Conservation (phyloP, 2,329 filamentous ascomycete genomes). For the Trichoderma polysporum region DNA sequence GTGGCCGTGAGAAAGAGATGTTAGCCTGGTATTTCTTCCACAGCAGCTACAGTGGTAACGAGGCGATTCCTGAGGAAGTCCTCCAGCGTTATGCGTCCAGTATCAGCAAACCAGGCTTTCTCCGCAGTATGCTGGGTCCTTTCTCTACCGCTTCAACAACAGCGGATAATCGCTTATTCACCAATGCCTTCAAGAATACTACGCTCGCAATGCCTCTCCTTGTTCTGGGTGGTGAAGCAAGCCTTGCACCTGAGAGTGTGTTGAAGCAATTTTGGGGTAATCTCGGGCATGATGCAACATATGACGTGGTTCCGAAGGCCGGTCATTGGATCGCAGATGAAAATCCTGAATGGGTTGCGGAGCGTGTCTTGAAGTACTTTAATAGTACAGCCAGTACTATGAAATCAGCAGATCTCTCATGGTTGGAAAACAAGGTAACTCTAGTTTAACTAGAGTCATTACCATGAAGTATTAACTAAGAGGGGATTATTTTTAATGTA, state of each 20-base stretch:
- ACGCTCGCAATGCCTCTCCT: background rate
- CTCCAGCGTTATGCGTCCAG: background rate
- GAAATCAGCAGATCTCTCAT: background rate
- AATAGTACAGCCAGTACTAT: background rate
- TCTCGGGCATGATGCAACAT: background rate
- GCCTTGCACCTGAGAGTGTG: background rate
- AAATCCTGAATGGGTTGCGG: background rate
- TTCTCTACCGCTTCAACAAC: background rate
- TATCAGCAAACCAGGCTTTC: background rate
- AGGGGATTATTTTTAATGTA: too few species aligned
- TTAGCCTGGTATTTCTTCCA: background rate
- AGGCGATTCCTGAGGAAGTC: background rate
- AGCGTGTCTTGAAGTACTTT: background rate
- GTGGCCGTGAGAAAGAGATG: background rate
- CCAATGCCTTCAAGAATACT: background rate
- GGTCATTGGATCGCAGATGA: background rate
- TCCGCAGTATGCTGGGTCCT: background rate
- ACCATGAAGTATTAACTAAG: too few species aligned
- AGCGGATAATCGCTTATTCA: background rate
- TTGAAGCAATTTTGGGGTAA: background rate
- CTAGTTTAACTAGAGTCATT: background rate
- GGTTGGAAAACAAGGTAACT: background rate
- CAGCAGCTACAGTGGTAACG: background rate
- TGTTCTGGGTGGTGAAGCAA: background rate
- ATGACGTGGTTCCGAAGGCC: background rate